Base-by-base conservation (phyloP, 805 yeast genomes). In the Candida vartiovaarae region DNA sequence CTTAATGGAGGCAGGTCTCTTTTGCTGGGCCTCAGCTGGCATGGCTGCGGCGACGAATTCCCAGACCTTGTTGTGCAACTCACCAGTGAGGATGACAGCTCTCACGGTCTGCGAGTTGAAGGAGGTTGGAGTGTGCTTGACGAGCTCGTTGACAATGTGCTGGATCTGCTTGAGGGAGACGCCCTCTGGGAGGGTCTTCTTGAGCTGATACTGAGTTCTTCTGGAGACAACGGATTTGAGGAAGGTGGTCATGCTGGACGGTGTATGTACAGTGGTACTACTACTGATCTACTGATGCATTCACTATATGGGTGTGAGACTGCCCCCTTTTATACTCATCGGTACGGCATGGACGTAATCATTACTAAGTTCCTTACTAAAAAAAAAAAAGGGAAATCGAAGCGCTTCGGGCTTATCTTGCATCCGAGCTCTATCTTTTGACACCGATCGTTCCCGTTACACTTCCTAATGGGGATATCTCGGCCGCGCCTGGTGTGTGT, bases 21-120 rank as follows among this genome's bases (percentile, higher is more conserved):
- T 69, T 55, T 62, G 61, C 37, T 65, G 68, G 43, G 53, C 53
- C 5, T 62, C 73, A 31, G 56, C 60, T 39, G 67, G 67, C 38
- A 67, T 58, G 39, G 67, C 59, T 15, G 62, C 61, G 45, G 60
- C 62, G 32, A 70, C 75, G 26, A 64, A 48, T 44, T 61, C 61
- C 80, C 80, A 75, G 15, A 72, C 67, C 42, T 63, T 51, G 45
- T 64, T 67, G 64, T 72, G 77, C 38, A 68, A 51, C 3, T 57
- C 69, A 46, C 76, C 77, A 40, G 71, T 67, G 40, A 75, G 38
- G 47, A 75, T 65, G 25, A 72, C 55, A 24, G 78, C 78, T 39
- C 79, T 67, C 55, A 66, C 62, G 38, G 69, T 64, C 60, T 75
- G 80, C 37, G 72, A 67, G 65, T 75, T 75, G 68, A 72, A 75